These are phyloP conservation scores for Cyanidiococcus yangmingshanensis DNA, from an alignment of 23 red algal species.

Conservation along the genomic window DNA sequence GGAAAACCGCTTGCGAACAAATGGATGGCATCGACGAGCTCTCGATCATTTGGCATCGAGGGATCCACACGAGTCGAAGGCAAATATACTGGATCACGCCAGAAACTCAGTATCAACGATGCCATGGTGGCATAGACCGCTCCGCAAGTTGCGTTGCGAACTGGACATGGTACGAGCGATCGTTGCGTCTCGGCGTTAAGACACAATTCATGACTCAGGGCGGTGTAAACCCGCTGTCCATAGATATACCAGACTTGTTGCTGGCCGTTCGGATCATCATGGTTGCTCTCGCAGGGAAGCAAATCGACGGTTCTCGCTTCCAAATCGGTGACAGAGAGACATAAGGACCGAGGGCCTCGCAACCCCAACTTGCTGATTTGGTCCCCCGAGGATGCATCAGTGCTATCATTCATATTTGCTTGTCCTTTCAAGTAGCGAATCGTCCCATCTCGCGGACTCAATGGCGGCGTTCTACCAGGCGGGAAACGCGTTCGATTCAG, in stretches of 20 bases:
- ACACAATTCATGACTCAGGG: conserved; percentile 5
- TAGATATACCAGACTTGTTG: not conserved
- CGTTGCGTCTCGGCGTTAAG: not conserved
- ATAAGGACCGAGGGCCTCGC: too few species aligned
- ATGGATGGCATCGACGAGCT: not conserved
- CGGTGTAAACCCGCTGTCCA: not conserved
- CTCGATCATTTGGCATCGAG: not conserved
- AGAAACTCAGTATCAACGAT: conserved; percentile 4
- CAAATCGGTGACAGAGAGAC: not conserved
- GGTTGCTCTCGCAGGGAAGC: not conserved
- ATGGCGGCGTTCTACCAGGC: not conserved
- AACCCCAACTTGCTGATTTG: too few species aligned
- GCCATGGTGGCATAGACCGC: conserved; percentile 10
- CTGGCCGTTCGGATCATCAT: conserved; percentile 14
- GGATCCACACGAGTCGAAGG: not conserved
- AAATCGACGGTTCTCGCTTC: not conserved
- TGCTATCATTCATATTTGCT: too few species aligned
- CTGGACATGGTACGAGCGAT: not conserved
- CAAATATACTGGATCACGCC: not conserved
- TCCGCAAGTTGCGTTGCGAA: not conserved
- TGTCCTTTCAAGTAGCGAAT: not conserved
- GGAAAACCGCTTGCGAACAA: not conserved
- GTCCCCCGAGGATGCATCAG: too few species aligned
- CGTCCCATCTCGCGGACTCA: not conserved
- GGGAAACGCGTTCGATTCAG: not conserved